Conservation (phyloP, 192 early-diverging fungal species). For the Linnemannia hyalina region DNA sequence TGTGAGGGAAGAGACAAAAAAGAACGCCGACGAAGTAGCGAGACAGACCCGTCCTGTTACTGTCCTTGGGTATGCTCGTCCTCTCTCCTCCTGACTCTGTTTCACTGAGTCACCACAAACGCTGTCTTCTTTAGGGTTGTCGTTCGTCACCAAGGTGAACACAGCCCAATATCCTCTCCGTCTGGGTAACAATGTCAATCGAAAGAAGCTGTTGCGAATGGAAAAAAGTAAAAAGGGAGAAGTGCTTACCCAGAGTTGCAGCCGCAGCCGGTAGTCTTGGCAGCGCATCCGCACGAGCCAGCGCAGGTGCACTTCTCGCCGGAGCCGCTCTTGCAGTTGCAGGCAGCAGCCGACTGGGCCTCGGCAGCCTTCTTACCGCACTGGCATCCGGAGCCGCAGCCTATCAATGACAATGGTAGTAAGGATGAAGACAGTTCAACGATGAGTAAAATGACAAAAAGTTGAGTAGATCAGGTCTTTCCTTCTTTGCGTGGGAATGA, state of each 20-base stretch:
- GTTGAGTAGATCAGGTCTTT: neutral
- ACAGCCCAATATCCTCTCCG: too few species aligned
- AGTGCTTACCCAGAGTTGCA: constrained; percentile 46
- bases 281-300: constrained; percentile 32
- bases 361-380: constrained; percentile 46
- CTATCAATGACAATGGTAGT: neutral
- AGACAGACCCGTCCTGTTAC: neutral
- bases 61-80: neutral
- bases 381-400: constrained; percentile 52
- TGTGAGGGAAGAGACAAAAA: neutral
- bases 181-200: too few species aligned
- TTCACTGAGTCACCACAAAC: too few species aligned
- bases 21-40: neutral
- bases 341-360: constrained; percentile 8
- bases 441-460: neutral
- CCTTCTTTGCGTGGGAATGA: neutral
- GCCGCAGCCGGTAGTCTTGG: constrained; percentile 40
- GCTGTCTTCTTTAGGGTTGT: too few species aligned
- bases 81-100: too few species aligned
- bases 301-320: constrained; percentile 43
- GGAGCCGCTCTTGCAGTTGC: constrained; percentile 38
- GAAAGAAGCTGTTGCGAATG: neutral
- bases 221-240: neutral
- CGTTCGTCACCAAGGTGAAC: too few species aligned
- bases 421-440: neutral